Evolutionary conservation across 441 rosid species (phyloP), one percentile per base, ranked within the genome.

Genomic region (Pelargonium fulgidum): DNA sequence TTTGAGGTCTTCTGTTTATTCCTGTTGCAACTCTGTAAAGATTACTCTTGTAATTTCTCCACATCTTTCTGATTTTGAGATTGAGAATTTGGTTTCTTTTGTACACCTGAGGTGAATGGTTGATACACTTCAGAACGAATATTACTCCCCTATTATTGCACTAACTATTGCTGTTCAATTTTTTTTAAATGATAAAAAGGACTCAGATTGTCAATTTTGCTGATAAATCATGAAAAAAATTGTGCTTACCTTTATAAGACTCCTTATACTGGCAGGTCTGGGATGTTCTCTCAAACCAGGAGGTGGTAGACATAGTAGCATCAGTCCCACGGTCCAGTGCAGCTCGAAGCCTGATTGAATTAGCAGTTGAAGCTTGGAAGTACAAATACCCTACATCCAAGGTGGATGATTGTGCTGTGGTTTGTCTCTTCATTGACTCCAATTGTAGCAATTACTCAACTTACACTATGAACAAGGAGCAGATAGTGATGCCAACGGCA

Each of bases 281-380:
- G 64, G 64, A 22, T 59, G 64, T 22, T 2, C 64, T 59, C 24
- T 59, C 64, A 59, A 59, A 59, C 64, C 11, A 59, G 24, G 64
- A 59, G 39, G 64, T 24, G 20, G 39, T 59, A 22, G 36, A 59
- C 5, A 6, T 59, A n/a, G 64, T 59, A 33, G 33, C 64, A 59
- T 59, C 64, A 4, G 64, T 59, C 14, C 64, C 64, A 11, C 36
- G 39, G 36, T 13, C 64, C 64, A 3, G 11, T 22, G 64, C 64
- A 22, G 64, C 64, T 11, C n/a, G 36, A 24, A 59, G 52, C 29
- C 52, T 65, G 54, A 29, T 65, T 7, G 54, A 65, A 16, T 1
- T 17, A 42, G 68, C 64, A 9, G 64, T 59, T 22, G 64, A 59
- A 59, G 64, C 24, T 3, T 59, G 64, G 64, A 59, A 59, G 64